phyloP scores from a whole-genome alignment of 768 basidiomycete species.

The Termitomyces eurrhizus region DNA sequence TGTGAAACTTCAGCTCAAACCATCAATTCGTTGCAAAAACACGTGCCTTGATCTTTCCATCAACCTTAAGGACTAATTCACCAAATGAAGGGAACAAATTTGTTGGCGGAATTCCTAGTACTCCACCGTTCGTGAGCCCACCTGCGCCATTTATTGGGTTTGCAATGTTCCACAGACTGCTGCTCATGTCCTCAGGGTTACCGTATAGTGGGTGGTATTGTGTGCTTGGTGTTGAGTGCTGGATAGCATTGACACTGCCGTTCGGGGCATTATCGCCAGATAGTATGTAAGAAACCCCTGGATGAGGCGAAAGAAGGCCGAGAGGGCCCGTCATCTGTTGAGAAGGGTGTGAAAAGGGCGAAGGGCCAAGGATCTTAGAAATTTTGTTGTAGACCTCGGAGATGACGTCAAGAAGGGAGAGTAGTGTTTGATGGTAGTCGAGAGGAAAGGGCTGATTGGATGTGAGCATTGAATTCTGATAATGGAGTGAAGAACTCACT shows the following conservation, averaged over 20 bases:
- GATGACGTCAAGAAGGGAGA: slow-evolving; percentile 85
- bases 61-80: slow-evolving; percentile 77
- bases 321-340: slow-evolving; percentile 77
- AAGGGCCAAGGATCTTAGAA: slow-evolving; percentile 76
- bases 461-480: slow-evolving; percentile 3
- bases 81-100: slow-evolving; percentile 59
- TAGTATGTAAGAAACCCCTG: slow-evolving; percentile 81
- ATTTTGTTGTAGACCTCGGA: slow-evolving; percentile 90
- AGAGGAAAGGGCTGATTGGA: slow-evolving; percentile 73
- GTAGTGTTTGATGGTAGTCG: slow-evolving; percentile 86
- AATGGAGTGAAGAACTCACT: slow-evolving; percentile 35
- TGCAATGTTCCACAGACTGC: slow-evolving; percentile 73
- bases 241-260: slow-evolving; percentile 8
- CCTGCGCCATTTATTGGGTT: slow-evolving; percentile 35
- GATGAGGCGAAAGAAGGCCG: slow-evolving; percentile 71
- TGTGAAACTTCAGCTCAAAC: slow-evolving; percentile 22
- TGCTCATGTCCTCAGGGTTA: slow-evolving; percentile 31
- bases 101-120: slow-evolving; percentile 41
- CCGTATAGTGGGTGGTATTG: slow-evolving; percentile 10
- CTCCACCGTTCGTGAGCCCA: slow-evolving; percentile 25
- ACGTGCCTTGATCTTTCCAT: slow-evolving; percentile 77
- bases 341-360: slow-evolving; percentile 61
- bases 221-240: slow-evolving; percentile 15
- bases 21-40: slow-evolving; percentile 8
- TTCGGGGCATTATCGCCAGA: slow-evolving; percentile 33